phyloP scores from a whole-genome alignment of 441 rosid species.

The Erodium chrysanthum region DNA sequence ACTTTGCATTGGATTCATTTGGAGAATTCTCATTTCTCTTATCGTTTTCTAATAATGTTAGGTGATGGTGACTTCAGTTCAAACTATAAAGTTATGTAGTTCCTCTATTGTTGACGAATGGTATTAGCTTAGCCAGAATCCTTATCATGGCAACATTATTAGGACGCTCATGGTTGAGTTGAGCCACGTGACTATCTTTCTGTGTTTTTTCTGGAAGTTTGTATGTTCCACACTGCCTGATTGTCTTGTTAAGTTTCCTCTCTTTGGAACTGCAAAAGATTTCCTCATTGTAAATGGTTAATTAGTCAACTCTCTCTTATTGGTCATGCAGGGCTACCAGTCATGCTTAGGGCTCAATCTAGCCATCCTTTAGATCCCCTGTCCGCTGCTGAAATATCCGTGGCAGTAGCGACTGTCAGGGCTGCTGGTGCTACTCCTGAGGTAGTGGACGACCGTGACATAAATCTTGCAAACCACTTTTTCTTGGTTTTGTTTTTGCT shows the following conservation, averaged over 20 bases:
- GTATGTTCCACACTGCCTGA: too few species aligned
- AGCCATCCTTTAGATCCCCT: constrained; percentile 79
- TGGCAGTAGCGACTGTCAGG: constrained; percentile 80
- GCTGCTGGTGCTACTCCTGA: constrained; percentile 86
- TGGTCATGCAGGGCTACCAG: constrained; percentile 36
- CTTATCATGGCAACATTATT: too few species aligned
- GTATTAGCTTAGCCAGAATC: too few species aligned
- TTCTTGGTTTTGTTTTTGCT: background rate
- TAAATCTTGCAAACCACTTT: background rate
- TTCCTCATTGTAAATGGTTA: background rate
- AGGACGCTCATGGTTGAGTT: too few species aligned
- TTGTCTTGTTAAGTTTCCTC: too few species aligned
- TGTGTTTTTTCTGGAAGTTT: constrained; percentile 9
- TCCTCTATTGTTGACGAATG: too few species aligned
- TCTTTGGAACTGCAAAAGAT: too few species aligned
- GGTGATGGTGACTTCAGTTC: too few species aligned
- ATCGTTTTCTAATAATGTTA: too few species aligned
- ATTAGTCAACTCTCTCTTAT: constrained; percentile 17
- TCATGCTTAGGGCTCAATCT: constrained; percentile 61
- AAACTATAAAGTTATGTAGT: too few species aligned
- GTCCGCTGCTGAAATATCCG: constrained; percentile 71
- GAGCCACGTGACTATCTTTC: too few species aligned
- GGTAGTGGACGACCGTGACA: constrained; percentile 31
- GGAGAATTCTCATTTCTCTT: background rate
- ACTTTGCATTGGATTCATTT: background rate